Evolutionary conservation across 164 flowering plant genomes (phyloP).

Genomic region (Cinnamomum chago): DNA sequence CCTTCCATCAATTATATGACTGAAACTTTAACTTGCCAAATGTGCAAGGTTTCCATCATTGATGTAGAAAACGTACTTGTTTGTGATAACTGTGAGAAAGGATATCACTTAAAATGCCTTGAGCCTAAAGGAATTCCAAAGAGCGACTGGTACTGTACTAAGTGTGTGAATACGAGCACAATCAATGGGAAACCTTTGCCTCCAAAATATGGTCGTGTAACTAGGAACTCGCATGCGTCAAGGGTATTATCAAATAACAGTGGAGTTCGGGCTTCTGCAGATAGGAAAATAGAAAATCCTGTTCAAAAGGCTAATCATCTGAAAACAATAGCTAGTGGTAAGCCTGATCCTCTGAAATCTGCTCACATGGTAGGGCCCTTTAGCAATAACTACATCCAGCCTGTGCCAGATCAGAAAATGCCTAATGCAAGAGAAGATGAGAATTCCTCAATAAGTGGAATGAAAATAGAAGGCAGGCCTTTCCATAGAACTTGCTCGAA

Average conservation of each 20-base stretch:
- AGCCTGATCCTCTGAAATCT: conserved; percentile 23
- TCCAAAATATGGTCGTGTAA: conserved; percentile 94
- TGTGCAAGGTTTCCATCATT: conserved; percentile 48
- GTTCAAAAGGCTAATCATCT: conserved; percentile 43
- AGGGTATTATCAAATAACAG: conserved; percentile 35
- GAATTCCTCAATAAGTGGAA: conserved; percentile 12
- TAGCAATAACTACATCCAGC: conserved; percentile 9
- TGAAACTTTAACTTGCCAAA: conserved; percentile 68
- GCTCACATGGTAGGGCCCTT: conserved; percentile 15
- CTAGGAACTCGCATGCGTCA: conserved; percentile 42
- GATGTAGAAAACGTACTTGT: conserved; percentile 73
- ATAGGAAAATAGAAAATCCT: conserved; percentile 32
- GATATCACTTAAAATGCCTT: conserved; percentile 77
- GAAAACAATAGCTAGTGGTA: conserved; percentile 39
- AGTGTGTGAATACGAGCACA: conserved; percentile 55
- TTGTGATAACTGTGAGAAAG: conserved; percentile 96
- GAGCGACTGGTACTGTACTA: conserved; percentile 88
- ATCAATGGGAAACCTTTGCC: conserved; percentile 86
- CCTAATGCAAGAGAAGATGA: conserved; percentile 22
- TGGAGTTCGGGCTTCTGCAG: conserved; percentile 40
- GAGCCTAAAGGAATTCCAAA: conserved; percentile 64
- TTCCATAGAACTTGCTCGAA: conserved; percentile 2
- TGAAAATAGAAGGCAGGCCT: conserved; percentile 22
- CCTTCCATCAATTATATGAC: conserved; percentile 93
- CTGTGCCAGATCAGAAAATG: conserved; percentile 20